Percentiles rank a stretch among this genome's conserved stretches.
These are phyloP conservation scores for Gynandropsis gynandra DNA, from an alignment of 345 rosid species.

Conservation along the genomic window DNA sequence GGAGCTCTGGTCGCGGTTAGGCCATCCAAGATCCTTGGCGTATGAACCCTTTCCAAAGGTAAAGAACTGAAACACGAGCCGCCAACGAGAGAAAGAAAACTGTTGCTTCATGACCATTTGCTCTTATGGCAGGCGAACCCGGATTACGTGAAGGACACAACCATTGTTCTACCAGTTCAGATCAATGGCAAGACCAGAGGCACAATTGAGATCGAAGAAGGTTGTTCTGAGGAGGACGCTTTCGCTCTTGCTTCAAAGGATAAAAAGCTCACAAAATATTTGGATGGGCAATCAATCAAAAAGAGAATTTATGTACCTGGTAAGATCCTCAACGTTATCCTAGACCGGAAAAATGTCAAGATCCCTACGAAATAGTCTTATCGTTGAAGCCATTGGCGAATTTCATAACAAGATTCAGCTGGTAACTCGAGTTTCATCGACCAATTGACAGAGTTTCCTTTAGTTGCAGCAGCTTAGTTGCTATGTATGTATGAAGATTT, in stretches of 20 bases:
- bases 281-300: slow-evolving; percentile 54
- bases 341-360: slow-evolving; percentile 55
- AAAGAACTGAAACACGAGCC: neutral
- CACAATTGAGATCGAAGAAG: slow-evolving; percentile 78
- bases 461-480: too few species aligned
- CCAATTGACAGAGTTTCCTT: too few species aligned
- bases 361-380: slow-evolving; percentile 33
- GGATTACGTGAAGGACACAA: slow-evolving; percentile 58
- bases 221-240: slow-evolving; percentile 79
- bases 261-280: slow-evolving; percentile 52
- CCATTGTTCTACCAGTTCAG: slow-evolving; percentile 71
- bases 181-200: slow-evolving; percentile 96
- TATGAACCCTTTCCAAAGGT: slow-evolving; percentile 67
- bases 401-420: neutral
- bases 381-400: too few species aligned
- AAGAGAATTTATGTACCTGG: slow-evolving; percentile 76
- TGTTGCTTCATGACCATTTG: slow-evolving; percentile 7
- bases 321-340: slow-evolving; percentile 78
- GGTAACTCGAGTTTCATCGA: too few species aligned
- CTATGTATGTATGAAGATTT: too few species aligned
- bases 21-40: slow-evolving; percentile 58
- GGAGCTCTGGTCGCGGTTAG: slow-evolving; percentile 88
- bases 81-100: slow-evolving; percentile 4
- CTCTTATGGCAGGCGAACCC: slow-evolving; percentile 56
- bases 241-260: slow-evolving; percentile 58